phyloP scores from a whole-genome alignment of 1,284 basidiomycete species.

The Cryptococcus jaspeensis region DNA sequence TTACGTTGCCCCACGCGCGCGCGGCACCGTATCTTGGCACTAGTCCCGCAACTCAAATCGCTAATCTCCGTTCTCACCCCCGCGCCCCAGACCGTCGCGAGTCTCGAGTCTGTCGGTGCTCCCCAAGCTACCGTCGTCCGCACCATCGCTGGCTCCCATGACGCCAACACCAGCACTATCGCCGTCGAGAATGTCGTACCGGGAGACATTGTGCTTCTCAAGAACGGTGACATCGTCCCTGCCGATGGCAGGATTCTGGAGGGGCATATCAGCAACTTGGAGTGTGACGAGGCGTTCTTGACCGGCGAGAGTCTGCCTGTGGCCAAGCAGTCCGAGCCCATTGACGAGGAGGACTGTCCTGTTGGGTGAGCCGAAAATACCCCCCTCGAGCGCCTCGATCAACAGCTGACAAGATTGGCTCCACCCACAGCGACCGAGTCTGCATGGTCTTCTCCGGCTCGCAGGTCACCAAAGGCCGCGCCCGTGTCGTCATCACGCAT shows the following conservation, averaged over 20 bases:
- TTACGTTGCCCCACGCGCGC: not conserved
- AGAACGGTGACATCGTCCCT: conserved; percentile 62
- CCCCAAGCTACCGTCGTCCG: conserved; percentile 64
- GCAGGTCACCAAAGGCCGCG: conserved; percentile 65
- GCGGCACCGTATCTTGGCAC: not conserved
- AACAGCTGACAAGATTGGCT: no score
- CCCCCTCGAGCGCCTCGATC: conserved; percentile 20
- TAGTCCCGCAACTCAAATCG: no score
- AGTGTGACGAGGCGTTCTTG: conserved; percentile 66
- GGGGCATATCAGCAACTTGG: conserved; percentile 55
- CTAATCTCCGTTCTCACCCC: no score
- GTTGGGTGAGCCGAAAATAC: conserved; percentile 55
- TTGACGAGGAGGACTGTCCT: conserved; percentile 52
- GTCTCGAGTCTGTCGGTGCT: conserved; percentile 53
- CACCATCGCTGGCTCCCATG: conserved; percentile 16
- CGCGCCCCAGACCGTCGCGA: conserved; percentile 48
- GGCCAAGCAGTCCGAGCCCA: conserved; percentile 56
- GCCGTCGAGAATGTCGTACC: conserved; percentile 63
- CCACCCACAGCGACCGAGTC: conserved; percentile 36
- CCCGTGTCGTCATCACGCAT: conserved; percentile 59
- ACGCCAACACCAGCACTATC: conserved; percentile 54
- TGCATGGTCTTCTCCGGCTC: conserved; percentile 59
- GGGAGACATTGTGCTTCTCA: conserved; percentile 61
- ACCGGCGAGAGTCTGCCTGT: conserved; percentile 67
- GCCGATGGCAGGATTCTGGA: conserved; percentile 59